Evolutionary conservation across 306 rosid genomes (phyloP).

Genomic region (Pyrus pyrifolia): DNA sequence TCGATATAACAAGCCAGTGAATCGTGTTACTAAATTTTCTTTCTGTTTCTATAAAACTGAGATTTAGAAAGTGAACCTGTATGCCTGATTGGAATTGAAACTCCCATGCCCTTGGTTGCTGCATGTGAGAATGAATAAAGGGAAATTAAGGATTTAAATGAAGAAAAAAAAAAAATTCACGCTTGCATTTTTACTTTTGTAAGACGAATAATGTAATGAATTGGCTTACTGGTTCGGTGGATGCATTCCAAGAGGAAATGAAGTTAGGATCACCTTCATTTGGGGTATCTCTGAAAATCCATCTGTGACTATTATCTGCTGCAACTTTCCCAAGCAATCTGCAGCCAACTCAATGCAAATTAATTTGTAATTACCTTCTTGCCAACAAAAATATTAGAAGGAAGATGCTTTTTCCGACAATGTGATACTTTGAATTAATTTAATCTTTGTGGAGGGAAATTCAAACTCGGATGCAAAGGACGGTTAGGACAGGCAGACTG

Average conservation of each 20-base stretch:
- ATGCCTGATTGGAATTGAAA: conserved; percentile 81
- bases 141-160: neutral
- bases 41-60: neutral
- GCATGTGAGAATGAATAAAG: neutral
- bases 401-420: too few relatives aligned
- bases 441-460: too few relatives aligned
- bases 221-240: conserved; percentile 57
- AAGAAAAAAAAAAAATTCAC: neutral
- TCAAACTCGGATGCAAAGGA: neutral
- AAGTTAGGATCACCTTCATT: conserved; percentile 54
- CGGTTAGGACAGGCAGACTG: neutral
- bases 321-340: conserved; percentile 82
- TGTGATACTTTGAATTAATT: too few relatives aligned
- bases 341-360: conserved; percentile 18
- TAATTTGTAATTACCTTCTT: neutral
- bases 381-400: neutral
- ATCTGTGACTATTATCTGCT: conserved; percentile 75
- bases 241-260: conserved; percentile 65
- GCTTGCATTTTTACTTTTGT: neutral
- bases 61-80: conserved; percentile 42
- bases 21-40: neutral
- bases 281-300: conserved; percentile 63
- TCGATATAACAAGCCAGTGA: neutral
- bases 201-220: neutral
- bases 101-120: conserved; percentile 92